Conservation (phyloP, 1,284 basidiomycete genomes). For the Leccinum fuscescens region DNA sequence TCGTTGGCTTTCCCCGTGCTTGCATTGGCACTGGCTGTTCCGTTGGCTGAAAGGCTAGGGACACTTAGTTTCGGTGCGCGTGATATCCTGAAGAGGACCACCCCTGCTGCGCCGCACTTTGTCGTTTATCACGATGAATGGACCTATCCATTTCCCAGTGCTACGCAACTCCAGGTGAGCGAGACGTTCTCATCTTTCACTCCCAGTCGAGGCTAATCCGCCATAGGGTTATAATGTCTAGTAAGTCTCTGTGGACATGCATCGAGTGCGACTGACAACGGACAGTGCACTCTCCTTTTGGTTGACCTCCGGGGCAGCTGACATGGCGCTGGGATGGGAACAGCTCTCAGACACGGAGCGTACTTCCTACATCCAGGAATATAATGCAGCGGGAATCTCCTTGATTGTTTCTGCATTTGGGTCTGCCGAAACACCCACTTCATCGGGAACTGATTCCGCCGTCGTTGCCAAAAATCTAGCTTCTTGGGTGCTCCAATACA, state of each 20-base stretch:
- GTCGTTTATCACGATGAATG: conserved; percentile 1
- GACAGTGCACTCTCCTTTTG: conserved; percentile 44
- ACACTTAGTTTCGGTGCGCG: conserved; percentile 6
- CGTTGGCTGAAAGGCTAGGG: background rate
- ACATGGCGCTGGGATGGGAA: conserved; percentile 28
- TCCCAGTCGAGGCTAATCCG: background rate
- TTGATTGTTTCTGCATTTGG: conserved; percentile 52
- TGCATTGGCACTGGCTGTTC: background rate
- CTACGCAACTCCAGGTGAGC: conserved; percentile 3
- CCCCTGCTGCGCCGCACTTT: conserved; percentile 5
- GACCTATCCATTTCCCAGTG: background rate
- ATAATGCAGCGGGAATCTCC: conserved; percentile 46
- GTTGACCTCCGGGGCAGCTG: conserved; percentile 39
- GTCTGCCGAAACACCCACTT: conserved; percentile 49
- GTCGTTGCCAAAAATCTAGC: conserved; percentile 45
- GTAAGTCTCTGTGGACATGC: background rate
- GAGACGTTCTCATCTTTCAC: no score
- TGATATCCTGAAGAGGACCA: conserved; percentile 7
- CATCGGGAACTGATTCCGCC: conserved; percentile 36
- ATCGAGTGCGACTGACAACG: background rate
- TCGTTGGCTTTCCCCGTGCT: background rate
- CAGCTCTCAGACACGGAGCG: conserved; percentile 36
- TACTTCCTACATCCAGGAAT: conserved; percentile 25
- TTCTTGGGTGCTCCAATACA: conserved; percentile 46
- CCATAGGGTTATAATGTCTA: conserved; percentile 5